phyloP scores from a whole-genome alignment of 148 eudicot genomes.

The Hydrangea macrophylla region DNA sequence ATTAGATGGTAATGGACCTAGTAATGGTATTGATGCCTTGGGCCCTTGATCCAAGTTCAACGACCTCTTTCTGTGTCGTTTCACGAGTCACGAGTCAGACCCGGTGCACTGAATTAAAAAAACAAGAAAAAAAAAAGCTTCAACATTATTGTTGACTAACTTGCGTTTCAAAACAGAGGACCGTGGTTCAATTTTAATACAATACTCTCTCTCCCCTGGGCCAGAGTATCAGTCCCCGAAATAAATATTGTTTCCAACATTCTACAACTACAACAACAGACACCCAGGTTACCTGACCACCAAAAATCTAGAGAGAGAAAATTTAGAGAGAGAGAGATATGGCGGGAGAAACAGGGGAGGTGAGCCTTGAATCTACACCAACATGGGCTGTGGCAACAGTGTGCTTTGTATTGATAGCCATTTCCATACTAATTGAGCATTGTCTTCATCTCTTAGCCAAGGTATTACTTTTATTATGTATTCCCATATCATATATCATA shows the following conservation, averaged over 20 bases:
- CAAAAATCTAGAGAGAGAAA: constrained; percentile 8
- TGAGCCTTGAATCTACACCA: constrained; percentile 27
- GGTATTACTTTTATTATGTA: too few relatives aligned
- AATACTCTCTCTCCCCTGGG: not conserved
- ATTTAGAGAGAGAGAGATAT: constrained; percentile 2
- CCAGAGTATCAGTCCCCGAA: too few relatives aligned
- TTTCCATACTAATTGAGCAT: constrained; percentile 38
- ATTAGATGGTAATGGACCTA: too few relatives aligned
- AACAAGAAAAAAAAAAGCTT: too few relatives aligned
- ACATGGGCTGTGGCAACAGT: constrained; percentile 52
- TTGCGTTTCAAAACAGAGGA: not conserved
- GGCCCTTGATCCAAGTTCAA: too few relatives aligned
- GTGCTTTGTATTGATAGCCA: constrained; percentile 34
- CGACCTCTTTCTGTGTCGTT: not conserved
- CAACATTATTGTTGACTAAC: not conserved
- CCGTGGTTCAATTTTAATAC: not conserved
- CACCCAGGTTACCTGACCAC: not conserved
- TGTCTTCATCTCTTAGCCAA: constrained; percentile 35
- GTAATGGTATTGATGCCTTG: too few relatives aligned
- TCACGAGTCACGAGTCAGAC: not conserved
- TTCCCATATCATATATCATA: too few relatives aligned
- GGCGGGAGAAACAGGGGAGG: constrained; percentile 9
- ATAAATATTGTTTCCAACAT: not conserved
- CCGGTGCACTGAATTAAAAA: not conserved
- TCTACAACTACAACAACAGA: not conserved